Evolutionary conservation across 331 rosid genomes (phyloP).

Genomic region (Saraca asoca): DNA sequence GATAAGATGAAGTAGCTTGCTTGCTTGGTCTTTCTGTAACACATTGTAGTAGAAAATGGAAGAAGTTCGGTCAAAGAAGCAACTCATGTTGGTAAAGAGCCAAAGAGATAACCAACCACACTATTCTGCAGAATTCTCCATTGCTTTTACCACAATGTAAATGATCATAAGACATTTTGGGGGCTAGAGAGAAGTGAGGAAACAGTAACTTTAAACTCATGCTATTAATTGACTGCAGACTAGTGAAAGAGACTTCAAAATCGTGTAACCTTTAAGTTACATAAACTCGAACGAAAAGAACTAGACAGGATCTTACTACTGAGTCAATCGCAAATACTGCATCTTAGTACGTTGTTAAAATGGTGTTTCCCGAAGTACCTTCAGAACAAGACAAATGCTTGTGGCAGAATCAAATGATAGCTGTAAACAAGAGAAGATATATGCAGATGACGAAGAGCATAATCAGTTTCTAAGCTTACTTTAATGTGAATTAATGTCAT

Average conservation of each 20-base stretch:
- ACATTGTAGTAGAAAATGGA: not conserved
- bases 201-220: not conserved
- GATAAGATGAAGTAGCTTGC: no score
- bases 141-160: no score
- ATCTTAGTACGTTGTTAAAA: no score
- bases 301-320: no score
- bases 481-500: not conserved
- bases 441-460: not conserved
- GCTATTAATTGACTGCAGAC: not conserved
- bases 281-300: no score
- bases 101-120: no score
- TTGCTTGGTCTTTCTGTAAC: no score
- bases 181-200: not conserved
- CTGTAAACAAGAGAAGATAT: not conserved
- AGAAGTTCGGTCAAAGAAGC: constrained; percentile 6
- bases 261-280: not conserved
- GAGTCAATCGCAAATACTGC: no score
- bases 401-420: not conserved
- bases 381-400: not conserved
- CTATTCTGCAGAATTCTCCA: no score
- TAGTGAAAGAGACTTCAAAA: not conserved
- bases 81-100: not conserved
- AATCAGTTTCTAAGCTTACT: not conserved
- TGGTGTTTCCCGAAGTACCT: no score
- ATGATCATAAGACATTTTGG: no score